Evolutionary conservation across 2,329 filamentous ascomycete species (phyloP).

Genomic region (Ophiostoma fasciatum): DNA sequence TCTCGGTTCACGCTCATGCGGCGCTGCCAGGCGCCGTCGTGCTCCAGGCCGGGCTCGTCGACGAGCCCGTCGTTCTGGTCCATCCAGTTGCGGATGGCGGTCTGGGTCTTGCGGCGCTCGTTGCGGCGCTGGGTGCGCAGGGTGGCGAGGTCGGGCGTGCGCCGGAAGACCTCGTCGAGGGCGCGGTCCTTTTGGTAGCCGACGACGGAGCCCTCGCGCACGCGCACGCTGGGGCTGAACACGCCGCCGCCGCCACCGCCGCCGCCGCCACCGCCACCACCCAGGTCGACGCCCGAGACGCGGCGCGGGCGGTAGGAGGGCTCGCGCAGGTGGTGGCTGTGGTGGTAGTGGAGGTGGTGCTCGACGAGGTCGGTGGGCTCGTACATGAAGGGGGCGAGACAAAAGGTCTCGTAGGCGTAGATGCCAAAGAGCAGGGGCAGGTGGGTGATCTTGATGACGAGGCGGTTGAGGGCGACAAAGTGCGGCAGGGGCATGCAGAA

Average conservation of each 20-base stretch:
- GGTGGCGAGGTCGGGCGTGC: slow-evolving; percentile 49
- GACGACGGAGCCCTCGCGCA: slow-evolving; percentile 74
- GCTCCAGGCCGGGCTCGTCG: slow-evolving; percentile 33
- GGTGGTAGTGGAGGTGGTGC: slow-evolving; percentile 37
- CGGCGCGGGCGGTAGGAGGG: slow-evolving; percentile 34
- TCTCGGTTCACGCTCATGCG: slow-evolving; percentile 37
- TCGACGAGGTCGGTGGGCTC: slow-evolving; percentile 81
- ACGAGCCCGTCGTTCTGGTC: slow-evolving; percentile 46
- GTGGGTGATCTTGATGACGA: slow-evolving; percentile 81
- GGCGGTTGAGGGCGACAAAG: slow-evolving; percentile 79
- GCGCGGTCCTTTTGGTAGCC: slow-evolving; percentile 83
- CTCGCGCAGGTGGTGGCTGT: slow-evolving; percentile 42
- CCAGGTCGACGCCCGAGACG: too few species aligned
- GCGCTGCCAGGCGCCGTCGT: slow-evolving; percentile 32
- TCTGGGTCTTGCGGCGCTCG: slow-evolving; percentile 60
- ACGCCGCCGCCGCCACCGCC: too few species aligned
- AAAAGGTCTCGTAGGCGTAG: slow-evolving; percentile 70
- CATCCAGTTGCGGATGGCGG: slow-evolving; percentile 85
- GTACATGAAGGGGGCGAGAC: slow-evolving; percentile 61
- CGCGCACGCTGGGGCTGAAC: slow-evolving; percentile 57
- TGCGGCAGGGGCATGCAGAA: slow-evolving; percentile 65
- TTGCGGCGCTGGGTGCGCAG: slow-evolving; percentile 44
- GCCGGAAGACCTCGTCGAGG: slow-evolving; percentile 79
- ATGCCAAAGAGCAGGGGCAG: slow-evolving; percentile 77
- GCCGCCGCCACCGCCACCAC: too few species aligned